A percentile compares a stretch with the other conserved stretches of the same genome.
Conservation (phyloP, 148 eudicot species). For the Bassia scoparia region DNA sequence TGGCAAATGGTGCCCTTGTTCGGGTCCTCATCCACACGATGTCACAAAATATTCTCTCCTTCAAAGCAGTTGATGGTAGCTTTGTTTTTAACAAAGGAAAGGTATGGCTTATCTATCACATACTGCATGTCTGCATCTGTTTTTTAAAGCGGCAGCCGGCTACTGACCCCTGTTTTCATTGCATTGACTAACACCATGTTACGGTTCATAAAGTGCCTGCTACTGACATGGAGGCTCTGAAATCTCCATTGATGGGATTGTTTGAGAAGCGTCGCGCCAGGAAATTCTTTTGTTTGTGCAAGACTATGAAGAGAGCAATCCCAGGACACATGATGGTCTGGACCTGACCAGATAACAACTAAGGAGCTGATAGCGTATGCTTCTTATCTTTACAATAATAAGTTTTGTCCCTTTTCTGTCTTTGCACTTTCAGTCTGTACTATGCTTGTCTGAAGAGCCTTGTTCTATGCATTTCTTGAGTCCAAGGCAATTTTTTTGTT, state of each 20-base stretch:
- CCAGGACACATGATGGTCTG: conserved; percentile 84
- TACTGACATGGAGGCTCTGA: conserved; percentile 95
- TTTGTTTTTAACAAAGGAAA: conserved; percentile 91
- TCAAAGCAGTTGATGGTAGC: conserved; percentile 97
- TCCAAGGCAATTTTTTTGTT: not conserved
- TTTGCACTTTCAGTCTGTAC: not conserved
- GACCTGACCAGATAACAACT: conserved; percentile 76
- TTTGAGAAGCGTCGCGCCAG: conserved; percentile 94
- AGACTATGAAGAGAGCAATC: conserved; percentile 71
- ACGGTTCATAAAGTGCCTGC: conserved; percentile 94
- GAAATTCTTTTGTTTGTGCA: conserved; percentile 84
- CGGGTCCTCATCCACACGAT: conserved; percentile 97
- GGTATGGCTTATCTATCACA: conserved; percentile 36
- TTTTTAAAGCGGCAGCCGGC: no score
- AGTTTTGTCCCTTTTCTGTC: not conserved
- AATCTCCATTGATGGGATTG: conserved; percentile 94
- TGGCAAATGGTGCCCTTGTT: conserved; percentile 97
- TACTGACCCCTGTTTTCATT: no score
- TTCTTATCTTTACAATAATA: conserved; percentile 10
- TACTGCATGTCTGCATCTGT: not conserved
- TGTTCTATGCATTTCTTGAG: not conserved
- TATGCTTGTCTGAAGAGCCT: not conserved
- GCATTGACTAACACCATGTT: conserved; percentile 10
- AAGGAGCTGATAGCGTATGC: conserved; percentile 85
- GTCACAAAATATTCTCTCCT: conserved; percentile 83